A percentile compares a stretch with the other conserved stretches of the same genome.
These are phyloP conservation scores for Umbilicus rupestris DNA, from an alignment of 164 flowering plant species.

Conservation along the genomic window DNA sequence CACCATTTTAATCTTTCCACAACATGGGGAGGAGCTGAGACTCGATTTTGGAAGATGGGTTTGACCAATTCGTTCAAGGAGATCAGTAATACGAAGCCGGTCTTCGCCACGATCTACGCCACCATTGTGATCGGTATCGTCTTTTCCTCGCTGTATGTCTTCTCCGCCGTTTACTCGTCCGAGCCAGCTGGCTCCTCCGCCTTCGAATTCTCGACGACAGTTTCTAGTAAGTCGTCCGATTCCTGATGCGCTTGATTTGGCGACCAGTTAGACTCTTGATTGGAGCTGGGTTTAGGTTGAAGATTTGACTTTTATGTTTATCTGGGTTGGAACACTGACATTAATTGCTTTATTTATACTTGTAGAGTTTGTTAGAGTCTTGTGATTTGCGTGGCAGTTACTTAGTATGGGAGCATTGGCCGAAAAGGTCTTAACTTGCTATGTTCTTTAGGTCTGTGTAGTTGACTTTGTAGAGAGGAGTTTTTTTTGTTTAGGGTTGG, in stretches of 20 bases:
- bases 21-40: background rate
- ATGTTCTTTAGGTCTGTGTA: background rate
- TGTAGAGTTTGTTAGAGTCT: no score
- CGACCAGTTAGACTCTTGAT: background rate
- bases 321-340: no score
- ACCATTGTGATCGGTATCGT: constrained; percentile 62
- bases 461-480: background rate
- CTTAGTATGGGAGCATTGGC: background rate
- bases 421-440: background rate
- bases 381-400: background rate
- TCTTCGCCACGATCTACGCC: constrained; percentile 68
- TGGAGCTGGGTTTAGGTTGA: background rate
- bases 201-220: constrained; percentile 21
- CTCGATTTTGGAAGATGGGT: constrained; percentile 3
- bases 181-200: constrained; percentile 15
- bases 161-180: constrained; percentile 56
- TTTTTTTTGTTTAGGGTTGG: background rate
- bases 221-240: constrained; percentile 8
- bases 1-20: background rate
- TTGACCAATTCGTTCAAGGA: constrained; percentile 29
- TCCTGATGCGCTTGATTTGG: constrained; percentile 3
- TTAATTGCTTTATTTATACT: no score
- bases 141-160: constrained; percentile 62
- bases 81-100: constrained; percentile 47
- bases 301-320: background rate